Evolutionary conservation across 352 stramenopile species (phyloP).

Genomic region (Phytophthora hibernalis): DNA sequence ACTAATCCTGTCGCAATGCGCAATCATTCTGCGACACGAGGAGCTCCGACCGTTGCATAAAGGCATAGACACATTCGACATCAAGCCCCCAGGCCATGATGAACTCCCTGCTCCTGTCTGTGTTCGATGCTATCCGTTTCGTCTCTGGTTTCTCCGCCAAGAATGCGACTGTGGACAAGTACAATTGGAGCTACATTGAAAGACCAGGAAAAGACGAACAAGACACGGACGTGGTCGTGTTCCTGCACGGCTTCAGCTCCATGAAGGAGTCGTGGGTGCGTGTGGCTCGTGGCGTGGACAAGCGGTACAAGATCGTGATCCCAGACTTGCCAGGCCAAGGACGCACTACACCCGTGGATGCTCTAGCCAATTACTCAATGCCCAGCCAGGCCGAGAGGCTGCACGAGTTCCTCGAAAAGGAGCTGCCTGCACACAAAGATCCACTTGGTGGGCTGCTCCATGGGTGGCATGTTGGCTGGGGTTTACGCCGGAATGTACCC

Average conservation of each 20-base stretch:
- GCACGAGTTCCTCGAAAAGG: constrained; percentile 63
- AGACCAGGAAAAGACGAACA: constrained; percentile 47
- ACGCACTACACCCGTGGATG: constrained; percentile 57
- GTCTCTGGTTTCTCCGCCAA: constrained; percentile 61
- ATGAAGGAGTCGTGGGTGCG: constrained; percentile 75
- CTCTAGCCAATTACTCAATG: constrained; percentile 55
- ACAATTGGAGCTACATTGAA: constrained; percentile 83
- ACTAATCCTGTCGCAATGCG: constrained; percentile 1
- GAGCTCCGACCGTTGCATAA: background rate
- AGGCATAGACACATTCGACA: constrained; percentile 19
- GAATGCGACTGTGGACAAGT: constrained; percentile 51
- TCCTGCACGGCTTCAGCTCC: constrained; percentile 79
- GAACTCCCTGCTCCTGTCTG: constrained; percentile 41
- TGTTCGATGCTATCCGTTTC: constrained; percentile 63
- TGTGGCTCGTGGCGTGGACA: constrained; percentile 58
- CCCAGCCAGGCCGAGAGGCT: constrained; percentile 60
- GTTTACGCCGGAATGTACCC: constrained; percentile 73
- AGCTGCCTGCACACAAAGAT: constrained; percentile 60
- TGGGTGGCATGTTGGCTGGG: constrained; percentile 82
- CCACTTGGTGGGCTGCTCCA: constrained; percentile 78
- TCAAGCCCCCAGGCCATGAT: constrained; percentile 17
- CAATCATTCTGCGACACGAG: constrained; percentile 8
- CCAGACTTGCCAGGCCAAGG: constrained; percentile 78
- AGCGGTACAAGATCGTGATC: constrained; percentile 63
- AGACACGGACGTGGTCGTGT: constrained; percentile 60